phyloP scores from a whole-genome alignment of 2,329 filamentous ascomycete species.

The Stemphylium beticola region DNA sequence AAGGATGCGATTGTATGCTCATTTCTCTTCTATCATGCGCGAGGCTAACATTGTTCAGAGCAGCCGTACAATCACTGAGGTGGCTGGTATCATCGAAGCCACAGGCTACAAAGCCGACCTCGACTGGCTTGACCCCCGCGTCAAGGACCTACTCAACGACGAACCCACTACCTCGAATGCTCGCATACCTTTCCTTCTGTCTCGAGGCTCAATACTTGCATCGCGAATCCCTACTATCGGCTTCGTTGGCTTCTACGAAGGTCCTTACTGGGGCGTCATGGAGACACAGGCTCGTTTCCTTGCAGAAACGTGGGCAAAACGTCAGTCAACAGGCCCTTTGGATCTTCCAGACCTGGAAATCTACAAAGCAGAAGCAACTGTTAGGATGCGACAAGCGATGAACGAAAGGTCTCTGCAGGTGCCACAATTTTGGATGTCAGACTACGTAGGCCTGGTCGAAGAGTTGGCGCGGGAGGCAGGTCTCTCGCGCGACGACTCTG shows the following conservation, averaged over 20 bases:
- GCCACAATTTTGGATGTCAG: conserved; percentile 81
- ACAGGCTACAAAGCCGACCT: conserved; percentile 75
- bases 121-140: conserved; percentile 65
- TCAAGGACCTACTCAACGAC: conserved; percentile 62
- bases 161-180: conserved; percentile 61
- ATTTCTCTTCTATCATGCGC: background rate
- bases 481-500: conserved; percentile 54
- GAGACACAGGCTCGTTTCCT: conserved; percentile 82
- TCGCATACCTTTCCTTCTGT: conserved; percentile 63
- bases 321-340: conserved; percentile 26
- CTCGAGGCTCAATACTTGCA: conserved; percentile 70
- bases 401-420: conserved; percentile 50
- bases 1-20: conserved; percentile 9
- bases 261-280: conserved; percentile 85
- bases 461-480: conserved; percentile 67
- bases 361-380: conserved; percentile 28
- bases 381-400: conserved; percentile 55
- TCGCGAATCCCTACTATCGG: conserved; percentile 68
- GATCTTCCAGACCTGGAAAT: background rate
- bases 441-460: conserved; percentile 78
- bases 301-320: conserved; percentile 62
- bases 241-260: conserved; percentile 84
- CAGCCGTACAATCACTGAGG: conserved; percentile 13
- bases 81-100: conserved; percentile 70
- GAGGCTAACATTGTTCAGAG: conserved; percentile 15